These are phyloP conservation scores for Hyaloperonospora arabidopsidis DNA, from an alignment of 352 stramenopile species.

Conservation along the genomic window DNA sequence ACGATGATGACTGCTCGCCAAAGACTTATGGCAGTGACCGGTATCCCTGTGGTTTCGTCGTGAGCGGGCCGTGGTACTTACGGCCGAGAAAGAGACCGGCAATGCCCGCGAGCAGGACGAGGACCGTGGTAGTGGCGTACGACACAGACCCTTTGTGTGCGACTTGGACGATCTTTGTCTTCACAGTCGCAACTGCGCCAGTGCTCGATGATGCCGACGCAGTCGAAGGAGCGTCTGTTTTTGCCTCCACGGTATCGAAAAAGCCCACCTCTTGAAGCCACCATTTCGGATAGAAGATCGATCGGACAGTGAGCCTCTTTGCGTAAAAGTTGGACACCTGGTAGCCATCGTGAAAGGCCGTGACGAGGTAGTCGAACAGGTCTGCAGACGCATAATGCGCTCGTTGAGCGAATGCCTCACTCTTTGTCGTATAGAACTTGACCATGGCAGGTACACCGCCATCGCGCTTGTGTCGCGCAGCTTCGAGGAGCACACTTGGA, in stretches of 20 bases:
- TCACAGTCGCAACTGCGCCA: constrained; percentile 12
- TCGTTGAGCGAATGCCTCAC: constrained; percentile 38
- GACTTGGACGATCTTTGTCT: constrained; percentile 12
- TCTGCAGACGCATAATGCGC: constrained; percentile 44
- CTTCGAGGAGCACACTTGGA: constrained; percentile 30
- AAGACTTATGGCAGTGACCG: constrained; percentile 31
- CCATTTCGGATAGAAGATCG: constrained; percentile 80
- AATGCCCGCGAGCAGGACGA: constrained; percentile 38
- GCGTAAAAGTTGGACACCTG: constrained; percentile 49
- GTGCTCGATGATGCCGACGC: constrained; percentile 13
- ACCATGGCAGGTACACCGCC: constrained; percentile 40
- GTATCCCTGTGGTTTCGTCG: constrained; percentile 41
- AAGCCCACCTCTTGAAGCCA: constrained; percentile 76
- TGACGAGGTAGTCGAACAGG: constrained; percentile 66
- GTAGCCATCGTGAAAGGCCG: constrained; percentile 80
- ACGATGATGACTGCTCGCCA: not conserved
- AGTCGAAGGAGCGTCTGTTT: constrained; percentile 5
- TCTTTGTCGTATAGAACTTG: constrained; percentile 52
- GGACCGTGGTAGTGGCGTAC: constrained; percentile 43
- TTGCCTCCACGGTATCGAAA: constrained; percentile 31
- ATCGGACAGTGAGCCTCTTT: constrained; percentile 32
- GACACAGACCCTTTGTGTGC: constrained; percentile 28
- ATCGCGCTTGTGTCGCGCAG: constrained; percentile 28
- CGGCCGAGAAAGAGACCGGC: constrained; percentile 48
- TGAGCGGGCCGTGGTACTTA: constrained; percentile 40